phyloP scores from a whole-genome alignment of 805 yeast species.

The Teunomyces gatunensis region DNA sequence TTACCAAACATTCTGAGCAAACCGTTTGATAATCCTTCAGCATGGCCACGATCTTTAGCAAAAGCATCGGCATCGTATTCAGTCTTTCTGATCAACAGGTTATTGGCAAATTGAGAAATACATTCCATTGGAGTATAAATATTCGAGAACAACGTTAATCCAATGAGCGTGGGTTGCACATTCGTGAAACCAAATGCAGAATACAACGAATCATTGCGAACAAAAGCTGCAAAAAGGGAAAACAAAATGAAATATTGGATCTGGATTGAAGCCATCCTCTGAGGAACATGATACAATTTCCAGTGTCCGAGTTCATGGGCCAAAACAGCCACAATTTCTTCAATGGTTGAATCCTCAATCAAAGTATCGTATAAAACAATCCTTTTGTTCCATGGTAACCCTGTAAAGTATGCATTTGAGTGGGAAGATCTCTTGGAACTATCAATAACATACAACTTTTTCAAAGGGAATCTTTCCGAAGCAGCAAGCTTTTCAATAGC shows the following conservation, averaged over 20 bases:
- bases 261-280: constrained; percentile 65
- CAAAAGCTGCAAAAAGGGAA: constrained; percentile 73
- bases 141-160: constrained; percentile 76
- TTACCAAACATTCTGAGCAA: constrained; percentile 74
- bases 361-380: constrained; percentile 92
- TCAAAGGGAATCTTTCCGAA: constrained; percentile 78
- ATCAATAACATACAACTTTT: constrained; percentile 83
- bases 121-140: constrained; percentile 76
- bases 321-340: constrained; percentile 87
- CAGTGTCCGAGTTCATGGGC: constrained; percentile 99
- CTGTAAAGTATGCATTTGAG: constrained; percentile 94
- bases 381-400: constrained; percentile 95
- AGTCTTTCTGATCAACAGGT: constrained; percentile 73
- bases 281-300: constrained; percentile 83
- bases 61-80: constrained; percentile 93
- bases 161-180: constrained; percentile 73
- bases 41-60: constrained; percentile 76
- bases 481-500: constrained; percentile 82
- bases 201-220: constrained; percentile 76
- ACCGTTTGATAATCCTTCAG: constrained; percentile 64
- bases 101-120: constrained; percentile 60
- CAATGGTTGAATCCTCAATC: constrained; percentile 70
- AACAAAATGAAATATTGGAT: constrained; percentile 62
- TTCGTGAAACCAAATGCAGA: constrained; percentile 69
- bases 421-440: constrained; percentile 95